phyloP scores from a whole-genome alignment of 352 stramenopile genomes.

The Pythium vanterpoolii region DNA sequence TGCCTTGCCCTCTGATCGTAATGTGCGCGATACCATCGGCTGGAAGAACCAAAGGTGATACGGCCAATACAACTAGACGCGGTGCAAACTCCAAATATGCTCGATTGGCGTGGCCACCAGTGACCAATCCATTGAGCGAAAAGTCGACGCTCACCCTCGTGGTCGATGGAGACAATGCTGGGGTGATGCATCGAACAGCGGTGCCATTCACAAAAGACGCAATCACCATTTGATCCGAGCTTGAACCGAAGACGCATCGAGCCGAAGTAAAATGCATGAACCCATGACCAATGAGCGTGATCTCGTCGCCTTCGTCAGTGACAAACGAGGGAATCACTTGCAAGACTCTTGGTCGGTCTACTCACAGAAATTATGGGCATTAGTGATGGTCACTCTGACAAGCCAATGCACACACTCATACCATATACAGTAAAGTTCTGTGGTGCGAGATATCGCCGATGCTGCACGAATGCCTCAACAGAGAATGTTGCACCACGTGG shows the following conservation, averaged over 20 bases:
- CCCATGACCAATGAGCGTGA: conserved; percentile 31
- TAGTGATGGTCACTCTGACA: background rate
- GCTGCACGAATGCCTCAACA: conserved; percentile 2
- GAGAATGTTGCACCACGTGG: background rate
- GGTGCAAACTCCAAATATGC: conserved; percentile 8
- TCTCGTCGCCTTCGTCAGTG: conserved; percentile 12
- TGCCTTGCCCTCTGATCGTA: background rate
- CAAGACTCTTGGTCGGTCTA: conserved; percentile 8
- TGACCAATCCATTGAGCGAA: conserved; percentile 13
- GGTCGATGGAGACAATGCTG: conserved; percentile 17
- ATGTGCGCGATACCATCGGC: background rate
- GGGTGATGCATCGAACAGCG: conserved; percentile 29
- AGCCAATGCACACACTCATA: background rate
- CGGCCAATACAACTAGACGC: background rate
- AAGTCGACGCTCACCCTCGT: conserved; percentile 12
- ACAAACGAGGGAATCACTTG: background rate
- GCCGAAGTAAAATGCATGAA: conserved; percentile 32
- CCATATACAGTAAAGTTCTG: conserved; percentile 13
- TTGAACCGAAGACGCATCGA: conserved; percentile 35
- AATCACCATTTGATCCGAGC: conserved; percentile 20
- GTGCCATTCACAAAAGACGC: conserved; percentile 30
- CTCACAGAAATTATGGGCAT: background rate
- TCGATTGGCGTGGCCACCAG: background rate
- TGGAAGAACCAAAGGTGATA: background rate
- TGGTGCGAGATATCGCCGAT: conserved; percentile 1